Evolutionary conservation across 352 stramenopile species (phyloP), one percentile per base, ranked within the genome.

Genomic region (Globisporangium megalacanthum): DNA sequence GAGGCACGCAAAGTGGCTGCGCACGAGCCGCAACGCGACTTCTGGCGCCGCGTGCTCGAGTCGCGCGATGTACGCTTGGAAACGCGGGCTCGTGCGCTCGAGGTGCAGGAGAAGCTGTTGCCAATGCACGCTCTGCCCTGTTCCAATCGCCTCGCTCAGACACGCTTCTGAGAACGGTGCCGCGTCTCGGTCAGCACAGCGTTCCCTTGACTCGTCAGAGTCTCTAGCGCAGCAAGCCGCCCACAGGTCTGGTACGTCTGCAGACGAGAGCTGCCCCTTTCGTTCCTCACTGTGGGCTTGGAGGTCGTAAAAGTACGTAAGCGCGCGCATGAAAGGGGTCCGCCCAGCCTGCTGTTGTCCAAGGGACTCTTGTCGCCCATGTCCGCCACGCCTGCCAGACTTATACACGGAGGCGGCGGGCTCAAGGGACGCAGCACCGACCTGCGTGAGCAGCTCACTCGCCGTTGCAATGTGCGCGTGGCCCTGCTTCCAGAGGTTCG

Each of bases 401-500:
- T 5, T 2, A 39, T 39, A 13, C 10, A 17, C 29, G 20, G 7
- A 37, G 13, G 7, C 41, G 44, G 44, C 6, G n/a, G 46, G 15
- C 6, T 50, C 25, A 9, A 50, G 41, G 1, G 44, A 49, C 19
- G 56, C 45, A 0, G 56, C 48, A 3, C 72, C 63, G n/a, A 79
- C 46, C 8, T 68, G 56, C 42, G 66, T 65, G 20, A 90, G 62
- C 5, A 87, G 36, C 35, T 66, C 71, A 13, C 66, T 68, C 4
- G 70, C 70, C 14, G 59, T 58, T 7, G 63, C 64, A 6, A 70
- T 56, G 39, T 91, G 80, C 6, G 71, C 41, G 39, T 87, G 67
- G 0, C 71, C 76, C 44, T 91, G 80, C 47, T 91, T 89, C 80
- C 80, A 89, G 13, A 91, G 68, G 44, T 78, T 83, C 39, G 87